Conservation (phyloP, 163 green algal species). For the Volvox carteri region DNA sequence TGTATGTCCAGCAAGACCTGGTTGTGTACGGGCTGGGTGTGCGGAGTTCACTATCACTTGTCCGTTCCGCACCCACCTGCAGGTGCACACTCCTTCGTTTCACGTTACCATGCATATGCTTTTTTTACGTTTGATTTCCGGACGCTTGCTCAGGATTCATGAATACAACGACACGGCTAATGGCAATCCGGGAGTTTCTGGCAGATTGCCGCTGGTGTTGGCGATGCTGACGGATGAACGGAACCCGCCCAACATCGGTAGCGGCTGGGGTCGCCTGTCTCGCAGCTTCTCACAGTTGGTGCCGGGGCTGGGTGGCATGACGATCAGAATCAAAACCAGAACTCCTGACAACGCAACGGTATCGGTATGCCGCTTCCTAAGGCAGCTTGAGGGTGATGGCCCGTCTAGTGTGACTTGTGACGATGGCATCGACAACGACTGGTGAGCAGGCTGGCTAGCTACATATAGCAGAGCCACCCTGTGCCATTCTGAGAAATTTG, state of each 20-base stretch:
- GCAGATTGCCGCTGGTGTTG: background rate
- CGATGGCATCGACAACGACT: slow-evolving; percentile 9
- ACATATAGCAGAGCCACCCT: background rate
- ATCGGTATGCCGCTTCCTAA: slow-evolving; percentile 1
- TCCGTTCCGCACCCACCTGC: background rate
- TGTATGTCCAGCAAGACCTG: no score
- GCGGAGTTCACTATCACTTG: background rate
- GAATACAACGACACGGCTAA: slow-evolving; percentile 15
- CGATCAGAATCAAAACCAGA: background rate
- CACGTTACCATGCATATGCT: background rate
- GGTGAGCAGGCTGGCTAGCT: background rate
- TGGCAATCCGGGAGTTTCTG: background rate
- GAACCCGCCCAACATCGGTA: background rate
- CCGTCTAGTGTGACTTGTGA: background rate
- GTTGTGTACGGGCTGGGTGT: background rate
- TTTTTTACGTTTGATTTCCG: background rate
- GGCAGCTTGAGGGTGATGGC: background rate
- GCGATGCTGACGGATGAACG: background rate
- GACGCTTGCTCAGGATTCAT: background rate
- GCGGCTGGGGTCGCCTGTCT: background rate
- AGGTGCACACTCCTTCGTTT: background rate
- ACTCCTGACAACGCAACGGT: background rate
- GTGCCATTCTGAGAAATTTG: background rate
- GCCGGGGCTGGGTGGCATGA: background rate
- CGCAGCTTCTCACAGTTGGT: background rate